Percentiles rank a stretch among this genome's conserved stretches.
Conservation (phyloP, 2,329 filamentous ascomycete genomes). For the Aspergillus hortae region DNA sequence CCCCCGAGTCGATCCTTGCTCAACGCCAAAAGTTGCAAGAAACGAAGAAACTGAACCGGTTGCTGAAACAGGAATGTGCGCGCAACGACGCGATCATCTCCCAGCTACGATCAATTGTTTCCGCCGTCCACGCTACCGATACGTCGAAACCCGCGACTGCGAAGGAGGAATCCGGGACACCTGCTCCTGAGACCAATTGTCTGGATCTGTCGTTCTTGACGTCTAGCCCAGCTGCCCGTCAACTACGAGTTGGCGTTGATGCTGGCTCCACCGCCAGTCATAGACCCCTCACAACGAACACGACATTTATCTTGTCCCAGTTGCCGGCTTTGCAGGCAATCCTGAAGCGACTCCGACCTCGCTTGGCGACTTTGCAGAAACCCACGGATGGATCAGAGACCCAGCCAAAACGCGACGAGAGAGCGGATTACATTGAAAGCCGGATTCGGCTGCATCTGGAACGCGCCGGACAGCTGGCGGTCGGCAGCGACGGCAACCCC, state of each 20-base stretch:
- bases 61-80: constrained; percentile 65
- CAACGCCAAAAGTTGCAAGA: constrained; percentile 73
- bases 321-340: constrained; percentile 73
- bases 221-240: constrained; percentile 44
- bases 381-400: constrained; percentile 34
- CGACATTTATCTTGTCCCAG: constrained; percentile 74
- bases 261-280: constrained; percentile 32
- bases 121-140: constrained; percentile 21
- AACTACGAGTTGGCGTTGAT: constrained; percentile 43
- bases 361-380: constrained; percentile 49
- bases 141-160: constrained; percentile 13
- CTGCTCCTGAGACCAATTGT: constrained; percentile 17
- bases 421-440: constrained; percentile 78
- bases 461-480: constrained; percentile 38
- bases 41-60: constrained; percentile 69
- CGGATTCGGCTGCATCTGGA: constrained; percentile 76
- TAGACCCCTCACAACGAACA: constrained; percentile 44
- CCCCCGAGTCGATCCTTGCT: constrained; percentile 65
- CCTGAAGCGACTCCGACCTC: constrained; percentile 64
- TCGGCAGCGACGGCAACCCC: constrained; percentile 30
- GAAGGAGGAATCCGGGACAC: constrained; percentile 12
- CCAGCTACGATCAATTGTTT: constrained; percentile 60
- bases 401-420: constrained; percentile 63
- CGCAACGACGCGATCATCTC: constrained; percentile 69
- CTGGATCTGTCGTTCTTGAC: constrained; percentile 56